Conservation (phyloP, 2,329 filamentous ascomycete genomes). For the Endothia cerciana region DNA sequence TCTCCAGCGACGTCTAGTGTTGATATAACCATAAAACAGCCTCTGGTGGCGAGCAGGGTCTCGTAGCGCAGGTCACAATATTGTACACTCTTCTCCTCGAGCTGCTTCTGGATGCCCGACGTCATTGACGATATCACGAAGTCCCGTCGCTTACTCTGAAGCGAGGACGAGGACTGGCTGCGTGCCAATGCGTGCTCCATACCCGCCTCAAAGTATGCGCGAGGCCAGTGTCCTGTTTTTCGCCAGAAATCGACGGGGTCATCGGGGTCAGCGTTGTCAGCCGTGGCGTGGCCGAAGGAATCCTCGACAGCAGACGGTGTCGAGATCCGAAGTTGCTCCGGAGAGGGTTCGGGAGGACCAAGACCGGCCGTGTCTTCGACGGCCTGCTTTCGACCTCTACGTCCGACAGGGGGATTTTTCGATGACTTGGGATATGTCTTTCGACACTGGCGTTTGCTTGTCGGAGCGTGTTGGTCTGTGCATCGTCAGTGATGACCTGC, state of each 20-base stretch:
- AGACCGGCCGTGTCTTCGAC: neutral
- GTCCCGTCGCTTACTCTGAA: neutral
- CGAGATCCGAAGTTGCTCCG: neutral
- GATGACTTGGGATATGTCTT: neutral
- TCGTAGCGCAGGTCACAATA: neutral
- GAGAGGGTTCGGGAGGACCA: neutral
- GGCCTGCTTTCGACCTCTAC: neutral
- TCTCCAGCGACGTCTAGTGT: constrained; percentile 13
- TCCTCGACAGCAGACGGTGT: neutral
- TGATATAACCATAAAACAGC: neutral
- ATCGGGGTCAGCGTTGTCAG: neutral
- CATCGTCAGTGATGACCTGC: neutral
- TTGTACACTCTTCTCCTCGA: neutral
- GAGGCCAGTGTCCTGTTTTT: neutral
- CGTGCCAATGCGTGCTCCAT: neutral
- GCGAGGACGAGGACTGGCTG: neutral
- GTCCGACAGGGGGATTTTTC: neutral
- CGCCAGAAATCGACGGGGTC: neutral
- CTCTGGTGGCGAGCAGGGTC: neutral
- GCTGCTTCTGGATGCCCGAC: neutral
- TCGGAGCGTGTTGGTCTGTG: neutral
- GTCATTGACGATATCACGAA: neutral
- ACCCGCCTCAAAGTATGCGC: neutral
- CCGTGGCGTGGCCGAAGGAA: neutral
- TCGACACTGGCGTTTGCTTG: neutral